phyloP scores from a whole-genome alignment of 2,329 filamentous ascomycete genomes.

The Metarhizium robertsii region DNA sequence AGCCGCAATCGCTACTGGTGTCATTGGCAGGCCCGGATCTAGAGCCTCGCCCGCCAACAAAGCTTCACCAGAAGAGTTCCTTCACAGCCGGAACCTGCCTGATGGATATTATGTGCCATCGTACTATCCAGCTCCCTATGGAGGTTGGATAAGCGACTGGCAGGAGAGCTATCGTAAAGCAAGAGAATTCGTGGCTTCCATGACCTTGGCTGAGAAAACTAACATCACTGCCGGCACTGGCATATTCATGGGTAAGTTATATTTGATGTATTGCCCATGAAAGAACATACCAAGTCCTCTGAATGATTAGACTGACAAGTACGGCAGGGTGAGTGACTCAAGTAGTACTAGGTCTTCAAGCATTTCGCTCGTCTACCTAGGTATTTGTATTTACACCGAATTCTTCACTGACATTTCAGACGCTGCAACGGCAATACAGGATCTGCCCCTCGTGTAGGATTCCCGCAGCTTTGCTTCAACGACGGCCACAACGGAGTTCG shows the following conservation, averaged over 20 bases:
- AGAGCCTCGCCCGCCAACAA: too few relatives aligned
- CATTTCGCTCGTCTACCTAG: background rate
- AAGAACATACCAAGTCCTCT: background rate
- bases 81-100: background rate
- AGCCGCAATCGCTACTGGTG: background rate
- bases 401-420: conserved; percentile 21
- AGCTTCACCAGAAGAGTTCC: background rate
- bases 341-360: background rate
- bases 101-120: conserved; percentile 32
- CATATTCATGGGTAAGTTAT: conserved; percentile 52
- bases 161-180: conserved; percentile 61
- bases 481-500: conserved; percentile 65
- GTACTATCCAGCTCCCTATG: conserved; percentile 64
- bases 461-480: conserved; percentile 63
- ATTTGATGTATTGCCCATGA: background rate
- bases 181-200: conserved; percentile 55
- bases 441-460: conserved; percentile 58
- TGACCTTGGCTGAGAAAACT: conserved; percentile 75
- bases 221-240: conserved; percentile 67
- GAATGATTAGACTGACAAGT: background rate
- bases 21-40: background rate
- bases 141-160: conserved; percentile 64
- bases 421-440: conserved; percentile 71
- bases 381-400: too few relatives aligned
- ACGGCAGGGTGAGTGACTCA: conserved; percentile 3